A percentile compares a stretch with the other conserved stretches of the same genome.
These are phyloP conservation scores for Calonectria ilicicola DNA, from an alignment of 2,329 filamentous ascomycete species.

Conservation along the genomic window DNA sequence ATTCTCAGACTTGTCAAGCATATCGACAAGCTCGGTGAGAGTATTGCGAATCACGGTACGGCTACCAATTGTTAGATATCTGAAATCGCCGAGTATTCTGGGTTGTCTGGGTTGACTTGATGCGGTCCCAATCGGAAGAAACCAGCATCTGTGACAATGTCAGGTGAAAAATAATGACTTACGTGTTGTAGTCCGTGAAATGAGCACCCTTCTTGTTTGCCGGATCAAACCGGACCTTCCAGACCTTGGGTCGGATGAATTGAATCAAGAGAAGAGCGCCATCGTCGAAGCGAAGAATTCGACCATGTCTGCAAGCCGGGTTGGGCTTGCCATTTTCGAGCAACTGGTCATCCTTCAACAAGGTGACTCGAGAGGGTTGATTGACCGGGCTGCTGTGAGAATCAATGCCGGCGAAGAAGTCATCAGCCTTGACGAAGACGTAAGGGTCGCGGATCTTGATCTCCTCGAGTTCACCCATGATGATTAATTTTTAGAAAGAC, in stretches of 20 bases:
- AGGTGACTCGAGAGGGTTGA: not conserved
- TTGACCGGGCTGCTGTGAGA: not conserved
- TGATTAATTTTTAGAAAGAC: not conserved
- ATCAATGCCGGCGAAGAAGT: not conserved
- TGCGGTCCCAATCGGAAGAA: too few relatives aligned
- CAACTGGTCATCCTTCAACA: not conserved
- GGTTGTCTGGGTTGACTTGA: too few relatives aligned
- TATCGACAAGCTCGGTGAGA: not conserved
- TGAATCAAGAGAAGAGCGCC: not conserved
- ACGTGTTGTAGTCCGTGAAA: constrained; percentile 3
- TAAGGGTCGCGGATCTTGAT: not conserved
- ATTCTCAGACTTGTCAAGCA: not conserved
- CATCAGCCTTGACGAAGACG: not conserved
- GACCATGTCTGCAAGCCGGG: not conserved
- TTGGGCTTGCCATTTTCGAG: not conserved
- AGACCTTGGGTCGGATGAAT: not conserved
- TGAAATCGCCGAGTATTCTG: too few relatives aligned
- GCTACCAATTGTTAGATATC: not conserved
- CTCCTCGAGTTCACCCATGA: not conserved
- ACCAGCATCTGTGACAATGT: too few relatives aligned
- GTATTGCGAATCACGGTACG: not conserved
- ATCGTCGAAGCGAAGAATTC: not conserved
- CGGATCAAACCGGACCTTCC: not conserved
- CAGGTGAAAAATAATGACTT: not conserved
- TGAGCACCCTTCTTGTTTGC: not conserved